Evolutionary conservation across 768 basidiomycete genomes (phyloP).

Genomic region (Podaxis sp.): DNA sequence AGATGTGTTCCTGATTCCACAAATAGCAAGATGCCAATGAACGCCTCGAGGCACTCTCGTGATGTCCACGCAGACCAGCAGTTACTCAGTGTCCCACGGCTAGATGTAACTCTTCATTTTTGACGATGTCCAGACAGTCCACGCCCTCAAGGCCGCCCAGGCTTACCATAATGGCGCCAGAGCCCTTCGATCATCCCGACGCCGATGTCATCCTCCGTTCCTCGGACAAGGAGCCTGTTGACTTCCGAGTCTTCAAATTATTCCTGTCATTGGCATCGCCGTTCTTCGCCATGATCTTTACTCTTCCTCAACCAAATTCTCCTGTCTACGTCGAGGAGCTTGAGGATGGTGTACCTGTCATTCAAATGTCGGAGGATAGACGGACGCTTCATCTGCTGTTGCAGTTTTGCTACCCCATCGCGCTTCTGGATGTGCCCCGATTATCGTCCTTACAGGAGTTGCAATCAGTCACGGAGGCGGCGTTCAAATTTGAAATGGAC

Average conservation of each 20-base stretch:
- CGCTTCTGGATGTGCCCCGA: conserved; percentile 27
- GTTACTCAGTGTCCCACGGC: not conserved
- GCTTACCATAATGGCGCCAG: conserved; percentile 9
- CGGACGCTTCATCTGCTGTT: conserved; percentile 40
- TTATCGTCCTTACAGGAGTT: conserved; percentile 39
- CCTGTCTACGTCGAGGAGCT: conserved; percentile 22
- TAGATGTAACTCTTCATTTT: not conserved
- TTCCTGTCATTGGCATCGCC: conserved; percentile 56
- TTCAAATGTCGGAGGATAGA: conserved; percentile 47
- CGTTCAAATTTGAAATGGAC: conserved; percentile 51
- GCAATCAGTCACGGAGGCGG: conserved; percentile 41
- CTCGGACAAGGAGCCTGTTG: conserved; percentile 42
- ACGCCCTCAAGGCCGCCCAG: conserved; percentile 12
- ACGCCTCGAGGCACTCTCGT: conserved; percentile 10
- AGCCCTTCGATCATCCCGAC: conserved; percentile 46
- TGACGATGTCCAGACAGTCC: not conserved
- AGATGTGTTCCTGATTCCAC: not conserved
- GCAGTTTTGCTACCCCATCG: conserved; percentile 47
- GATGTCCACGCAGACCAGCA: not conserved
- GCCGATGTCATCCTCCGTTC: conserved; percentile 57
- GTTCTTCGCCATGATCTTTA: conserved; percentile 56
- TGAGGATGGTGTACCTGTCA: conserved; percentile 35
- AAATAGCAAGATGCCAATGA: not conserved
- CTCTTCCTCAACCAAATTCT: conserved; percentile 44
- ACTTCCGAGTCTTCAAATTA: conserved; percentile 54